These are phyloP conservation scores for Zoysia matrella DNA, from an alignment of 202 grass and related monocot species.

Conservation along the genomic window DNA sequence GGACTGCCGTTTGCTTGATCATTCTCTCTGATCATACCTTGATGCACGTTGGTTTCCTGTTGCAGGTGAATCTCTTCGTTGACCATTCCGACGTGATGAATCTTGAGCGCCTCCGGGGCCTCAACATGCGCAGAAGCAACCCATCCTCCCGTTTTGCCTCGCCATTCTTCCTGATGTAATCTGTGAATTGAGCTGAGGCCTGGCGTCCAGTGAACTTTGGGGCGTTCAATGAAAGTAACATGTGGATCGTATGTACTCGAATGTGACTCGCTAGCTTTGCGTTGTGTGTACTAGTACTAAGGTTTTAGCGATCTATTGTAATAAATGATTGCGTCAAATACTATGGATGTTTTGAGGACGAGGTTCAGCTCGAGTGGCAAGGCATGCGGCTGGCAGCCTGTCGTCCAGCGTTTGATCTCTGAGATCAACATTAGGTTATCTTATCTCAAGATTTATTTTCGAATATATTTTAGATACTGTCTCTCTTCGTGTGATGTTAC, in stretches of 20 bases:
- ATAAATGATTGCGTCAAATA: no score
- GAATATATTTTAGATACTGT: no score
- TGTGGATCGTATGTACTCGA: background rate
- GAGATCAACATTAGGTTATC: no score
- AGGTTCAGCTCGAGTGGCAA: no score
- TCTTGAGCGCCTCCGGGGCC: slow-evolving; percentile 70
- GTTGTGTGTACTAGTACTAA: background rate
- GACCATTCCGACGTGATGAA: slow-evolving; percentile 84
- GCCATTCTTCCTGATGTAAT: slow-evolving; percentile 61
- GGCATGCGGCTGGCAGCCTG: no score
- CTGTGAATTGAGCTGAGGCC: background rate
- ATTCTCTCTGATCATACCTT: background rate
- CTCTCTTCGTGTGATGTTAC: no score
- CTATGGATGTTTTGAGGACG: no score
- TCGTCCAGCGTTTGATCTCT: no score
- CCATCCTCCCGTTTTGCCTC: slow-evolving; percentile 33
- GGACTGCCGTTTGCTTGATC: background rate
- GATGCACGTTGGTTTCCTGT: background rate
- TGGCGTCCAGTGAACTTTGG: background rate
- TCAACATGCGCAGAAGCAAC: slow-evolving; percentile 26
- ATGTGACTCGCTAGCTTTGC: background rate
- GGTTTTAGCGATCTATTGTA: background rate
- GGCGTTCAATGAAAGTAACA: background rate
- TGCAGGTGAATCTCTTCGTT: slow-evolving; percentile 84
- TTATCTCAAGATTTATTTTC: no score